phyloP scores from a whole-genome alignment of 2,329 filamentous ascomycete species.

The Chrysoporthe austroafricana region DNA sequence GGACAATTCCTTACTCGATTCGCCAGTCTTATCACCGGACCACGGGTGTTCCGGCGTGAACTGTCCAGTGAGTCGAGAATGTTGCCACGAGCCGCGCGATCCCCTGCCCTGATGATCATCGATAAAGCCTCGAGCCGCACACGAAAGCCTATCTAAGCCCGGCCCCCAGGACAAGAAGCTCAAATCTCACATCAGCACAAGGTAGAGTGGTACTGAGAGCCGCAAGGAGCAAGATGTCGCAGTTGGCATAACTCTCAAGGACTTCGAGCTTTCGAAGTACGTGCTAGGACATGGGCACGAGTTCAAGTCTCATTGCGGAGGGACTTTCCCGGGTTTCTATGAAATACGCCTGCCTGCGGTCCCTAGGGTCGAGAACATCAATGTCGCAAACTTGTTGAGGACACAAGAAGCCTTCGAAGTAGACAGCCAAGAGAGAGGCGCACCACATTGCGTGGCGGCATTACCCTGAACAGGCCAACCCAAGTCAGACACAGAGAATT shows the following conservation, averaged over 20 bases:
- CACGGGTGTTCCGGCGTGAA: not conserved
- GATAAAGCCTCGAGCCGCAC: not conserved
- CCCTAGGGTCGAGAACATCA: not conserved
- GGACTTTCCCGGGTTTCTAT: not conserved
- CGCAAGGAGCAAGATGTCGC: not conserved
- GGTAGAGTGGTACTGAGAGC: not conserved
- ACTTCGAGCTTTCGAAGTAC: not conserved
- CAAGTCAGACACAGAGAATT: not conserved
- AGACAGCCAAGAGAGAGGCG: not conserved
- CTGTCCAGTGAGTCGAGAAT: no score
- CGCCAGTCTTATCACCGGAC: not conserved
- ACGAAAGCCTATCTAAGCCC: not conserved
- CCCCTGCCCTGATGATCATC: no score
- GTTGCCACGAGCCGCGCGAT: no score
- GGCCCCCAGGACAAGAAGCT: not conserved
- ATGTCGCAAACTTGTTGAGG: not conserved
- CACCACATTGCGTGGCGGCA: not conserved
- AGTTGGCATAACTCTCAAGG: not conserved
- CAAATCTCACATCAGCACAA: conserved; percentile 6
- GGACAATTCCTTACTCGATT: not conserved
- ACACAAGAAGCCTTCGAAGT: not conserved
- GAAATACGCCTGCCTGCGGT: not conserved
- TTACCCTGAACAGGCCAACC: not conserved
- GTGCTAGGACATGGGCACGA: not conserved
- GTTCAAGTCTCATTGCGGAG: not conserved